Conservation (phyloP, 306 rosid genomes). For the Prunus salicina region DNA sequence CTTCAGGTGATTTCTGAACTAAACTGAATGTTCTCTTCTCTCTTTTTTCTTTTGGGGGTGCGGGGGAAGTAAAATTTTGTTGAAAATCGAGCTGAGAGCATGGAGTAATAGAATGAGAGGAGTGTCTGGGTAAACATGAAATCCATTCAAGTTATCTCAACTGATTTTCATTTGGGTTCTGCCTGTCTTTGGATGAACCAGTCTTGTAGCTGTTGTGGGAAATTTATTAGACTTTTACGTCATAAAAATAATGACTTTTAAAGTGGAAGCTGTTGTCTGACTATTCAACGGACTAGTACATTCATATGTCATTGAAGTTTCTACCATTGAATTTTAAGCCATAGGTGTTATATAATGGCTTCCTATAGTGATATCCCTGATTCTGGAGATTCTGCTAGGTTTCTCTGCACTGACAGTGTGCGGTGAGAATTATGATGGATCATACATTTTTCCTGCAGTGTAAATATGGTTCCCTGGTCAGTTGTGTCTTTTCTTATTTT, state of each 20-base stretch:
- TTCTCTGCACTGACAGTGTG: constrained; percentile 99
- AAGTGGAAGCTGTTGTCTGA: constrained; percentile 55
- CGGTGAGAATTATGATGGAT: constrained; percentile 99
- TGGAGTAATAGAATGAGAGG: neutral
- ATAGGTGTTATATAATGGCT: constrained; percentile 55
- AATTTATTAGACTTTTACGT: neutral
- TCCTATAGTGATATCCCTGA: constrained; percentile 67
- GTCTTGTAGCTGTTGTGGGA: neutral
- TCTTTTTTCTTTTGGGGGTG: too few species aligned
- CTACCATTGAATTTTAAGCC: constrained; percentile 75
- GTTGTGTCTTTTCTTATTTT: constrained; percentile 2
- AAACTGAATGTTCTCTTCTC: too few species aligned
- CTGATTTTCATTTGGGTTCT: neutral
- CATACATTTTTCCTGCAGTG: constrained; percentile 40
- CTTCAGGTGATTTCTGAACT: neutral
- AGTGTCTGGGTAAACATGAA: neutral
- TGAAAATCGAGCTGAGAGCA: neutral
- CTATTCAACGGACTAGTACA: constrained; percentile 11
- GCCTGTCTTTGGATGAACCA: neutral
- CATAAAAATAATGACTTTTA: neutral
- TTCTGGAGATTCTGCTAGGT: constrained; percentile 74
- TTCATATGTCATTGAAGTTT: constrained; percentile 31
- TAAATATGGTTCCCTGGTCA: constrained; percentile 6
- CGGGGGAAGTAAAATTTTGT: neutral
- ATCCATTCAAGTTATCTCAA: neutral